phyloP scores from a whole-genome alignment of 768 basidiomycete genomes.

The Lactarius quietus region DNA sequence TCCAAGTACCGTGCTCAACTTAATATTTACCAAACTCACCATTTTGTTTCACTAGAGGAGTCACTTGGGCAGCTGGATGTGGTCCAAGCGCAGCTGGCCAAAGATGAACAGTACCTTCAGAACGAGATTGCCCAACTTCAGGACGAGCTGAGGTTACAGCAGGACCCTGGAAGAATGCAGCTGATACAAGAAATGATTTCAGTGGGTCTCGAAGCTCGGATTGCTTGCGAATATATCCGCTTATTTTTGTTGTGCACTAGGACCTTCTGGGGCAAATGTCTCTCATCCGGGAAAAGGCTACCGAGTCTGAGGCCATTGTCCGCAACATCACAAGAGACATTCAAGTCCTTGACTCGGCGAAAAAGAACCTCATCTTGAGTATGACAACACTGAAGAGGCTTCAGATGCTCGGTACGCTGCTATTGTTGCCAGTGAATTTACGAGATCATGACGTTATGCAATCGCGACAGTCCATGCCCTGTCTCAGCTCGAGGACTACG shows the following conservation, averaged over 20 bases:
- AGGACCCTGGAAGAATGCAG: constrained; percentile 87
- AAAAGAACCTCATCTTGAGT: constrained; percentile 85
- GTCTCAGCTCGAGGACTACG: constrained; percentile 72
- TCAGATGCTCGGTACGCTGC: constrained; percentile 83
- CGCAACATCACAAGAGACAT: constrained; percentile 95
- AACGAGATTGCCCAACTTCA: constrained; percentile 68
- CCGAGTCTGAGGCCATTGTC: constrained; percentile 95
- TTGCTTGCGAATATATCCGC: neutral
- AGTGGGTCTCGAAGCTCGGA: constrained; percentile 42
- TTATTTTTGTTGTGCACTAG: constrained; percentile 38
- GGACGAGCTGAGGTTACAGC: constrained; percentile 64
- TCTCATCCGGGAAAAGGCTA: constrained; percentile 92
- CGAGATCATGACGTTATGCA: neutral
- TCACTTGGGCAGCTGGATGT: constrained; percentile 69
- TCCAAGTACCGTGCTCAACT: constrained; percentile 17
- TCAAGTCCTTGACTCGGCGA: constrained; percentile 87
- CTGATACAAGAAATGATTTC: constrained; percentile 95
- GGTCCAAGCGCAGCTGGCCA: constrained; percentile 63
- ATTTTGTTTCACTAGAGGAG: constrained; percentile 48
- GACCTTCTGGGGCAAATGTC: constrained; percentile 95
- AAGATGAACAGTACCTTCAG: constrained; percentile 67
- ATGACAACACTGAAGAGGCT: constrained; percentile 88
- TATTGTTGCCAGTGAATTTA: neutral
- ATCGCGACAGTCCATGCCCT: constrained; percentile 66
- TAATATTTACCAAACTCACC: neutral